Percentiles rank a stretch among this genome's conserved stretches.
Evolutionary conservation across 2,329 filamentous ascomycete species (phyloP).

Genomic region (Dothideomycetes sp.): DNA sequence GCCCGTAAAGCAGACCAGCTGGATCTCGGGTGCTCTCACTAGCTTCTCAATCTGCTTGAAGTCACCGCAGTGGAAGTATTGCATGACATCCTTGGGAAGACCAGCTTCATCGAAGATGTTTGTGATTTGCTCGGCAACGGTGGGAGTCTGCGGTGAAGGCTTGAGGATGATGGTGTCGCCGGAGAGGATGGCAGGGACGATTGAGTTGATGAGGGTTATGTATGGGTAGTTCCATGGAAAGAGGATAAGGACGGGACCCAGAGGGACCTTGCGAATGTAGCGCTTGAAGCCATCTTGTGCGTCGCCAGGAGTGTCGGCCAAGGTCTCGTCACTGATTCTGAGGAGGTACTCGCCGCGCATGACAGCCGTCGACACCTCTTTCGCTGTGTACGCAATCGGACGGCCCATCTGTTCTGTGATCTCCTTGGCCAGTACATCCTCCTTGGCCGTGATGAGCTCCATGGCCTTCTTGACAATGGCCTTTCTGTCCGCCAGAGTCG

Average conservation of each 20-base stretch:
- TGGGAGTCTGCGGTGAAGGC: constrained; percentile 89
- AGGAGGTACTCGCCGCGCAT: constrained; percentile 78
- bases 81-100: constrained; percentile 71
- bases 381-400: constrained; percentile 75
- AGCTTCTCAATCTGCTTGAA: constrained; percentile 65
- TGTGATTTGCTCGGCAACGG: constrained; percentile 73
- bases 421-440: constrained; percentile 73
- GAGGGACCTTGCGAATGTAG: constrained; percentile 77
- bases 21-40: constrained; percentile 64
- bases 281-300: constrained; percentile 79
- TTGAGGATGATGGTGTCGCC: constrained; percentile 91
- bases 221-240: constrained; percentile 99
- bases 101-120: constrained; percentile 70
- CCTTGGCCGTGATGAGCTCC: constrained; percentile 54
- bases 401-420: constrained; percentile 92
- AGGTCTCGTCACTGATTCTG: constrained; percentile 66
- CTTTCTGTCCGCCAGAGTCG: constrained; percentile 63
- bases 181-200: constrained; percentile 81
- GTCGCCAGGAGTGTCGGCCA: constrained; percentile 74
- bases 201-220: constrained; percentile 81
- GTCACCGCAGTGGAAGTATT: constrained; percentile 85
- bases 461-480: constrained; percentile 72
- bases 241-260: constrained; percentile 78
- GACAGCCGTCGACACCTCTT: constrained; percentile 75
- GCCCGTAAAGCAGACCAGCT: constrained; percentile 84